Percentiles rank a stretch among this genome's conserved stretches.
These are phyloP conservation scores for Melampsora americana DNA, from an alignment of 1,284 basidiomycete species.

Conservation along the genomic window DNA sequence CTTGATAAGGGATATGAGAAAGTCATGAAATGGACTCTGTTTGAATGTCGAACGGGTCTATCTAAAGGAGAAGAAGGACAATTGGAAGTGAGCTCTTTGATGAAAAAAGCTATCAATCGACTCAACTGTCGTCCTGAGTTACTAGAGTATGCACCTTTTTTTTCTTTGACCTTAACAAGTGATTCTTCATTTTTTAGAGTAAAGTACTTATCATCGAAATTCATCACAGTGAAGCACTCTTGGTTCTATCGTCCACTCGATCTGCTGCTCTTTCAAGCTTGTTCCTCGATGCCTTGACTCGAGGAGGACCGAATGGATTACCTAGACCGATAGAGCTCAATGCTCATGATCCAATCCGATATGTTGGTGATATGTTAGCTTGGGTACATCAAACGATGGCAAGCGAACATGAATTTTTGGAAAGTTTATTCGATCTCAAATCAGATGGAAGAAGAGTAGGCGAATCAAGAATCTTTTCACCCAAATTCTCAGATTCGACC, in stretches of 20 bases:
- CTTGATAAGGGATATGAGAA: conserved; percentile 88
- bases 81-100: conserved; percentile 69
- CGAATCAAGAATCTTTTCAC: conserved; percentile 56
- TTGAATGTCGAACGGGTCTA: conserved; percentile 69
- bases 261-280: conserved; percentile 72
- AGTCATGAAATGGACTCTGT: conserved; percentile 76
- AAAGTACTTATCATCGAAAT: background rate
- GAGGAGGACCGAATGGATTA: conserved; percentile 79
- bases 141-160: conserved; percentile 63
- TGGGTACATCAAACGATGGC: conserved; percentile 98
- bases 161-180: background rate
- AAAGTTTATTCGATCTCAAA: conserved; percentile 71
- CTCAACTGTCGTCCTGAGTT: conserved; percentile 72
- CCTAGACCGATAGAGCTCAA: conserved; percentile 94
- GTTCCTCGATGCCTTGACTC: conserved; percentile 82
- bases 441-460: conserved; percentile 72
- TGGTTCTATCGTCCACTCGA: conserved; percentile 73
- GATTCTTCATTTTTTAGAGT: background rate
- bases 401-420: conserved; percentile 86
- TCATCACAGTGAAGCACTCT: conserved; percentile 67
- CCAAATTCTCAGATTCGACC: conserved; percentile 57
- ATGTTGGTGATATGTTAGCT: conserved; percentile 96
- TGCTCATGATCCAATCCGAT: conserved; percentile 91
- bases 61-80: conserved; percentile 69
- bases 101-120: conserved; percentile 72